phyloP scores from a whole-genome alignment of 176 grass and related monocot species.

The Thinopyrum elongatum region DNA sequence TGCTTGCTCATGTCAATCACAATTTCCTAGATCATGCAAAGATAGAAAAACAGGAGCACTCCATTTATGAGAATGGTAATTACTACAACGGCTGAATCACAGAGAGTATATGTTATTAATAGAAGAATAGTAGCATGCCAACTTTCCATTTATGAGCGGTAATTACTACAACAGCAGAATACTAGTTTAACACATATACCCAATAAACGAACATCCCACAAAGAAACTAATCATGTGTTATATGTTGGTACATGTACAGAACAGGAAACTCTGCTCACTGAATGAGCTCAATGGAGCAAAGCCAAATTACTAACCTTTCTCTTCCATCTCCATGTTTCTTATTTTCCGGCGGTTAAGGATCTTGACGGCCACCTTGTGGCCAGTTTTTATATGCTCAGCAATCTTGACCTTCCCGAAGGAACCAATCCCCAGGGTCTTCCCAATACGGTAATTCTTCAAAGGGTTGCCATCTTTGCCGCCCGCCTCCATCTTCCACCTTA shows the following conservation, averaged over 20 bases:
- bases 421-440: conserved; percentile 58
- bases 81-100: too few species aligned
- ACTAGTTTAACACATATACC: neutral
- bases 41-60: neutral
- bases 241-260: neutral
- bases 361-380: conserved; percentile 61
- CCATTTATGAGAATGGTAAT: too few species aligned
- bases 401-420: conserved; percentile 67
- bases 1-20: neutral
- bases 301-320: conserved; percentile 42
- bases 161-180: neutral
- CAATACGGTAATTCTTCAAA: conserved; percentile 50
- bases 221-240: neutral
- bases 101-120: neutral
- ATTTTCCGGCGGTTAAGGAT: conserved; percentile 64
- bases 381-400: conserved; percentile 53
- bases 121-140: neutral
- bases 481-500: conserved; percentile 43
- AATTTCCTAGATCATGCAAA: neutral
- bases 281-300: conserved; percentile 1
- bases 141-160: neutral
- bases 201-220: neutral
- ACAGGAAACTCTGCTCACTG: neutral
- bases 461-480: conserved; percentile 36
- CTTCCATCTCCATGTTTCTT: conserved; percentile 62